Conservation (phyloP, 768 basidiomycete genomes). For the Russula griseocarnosa region DNA sequence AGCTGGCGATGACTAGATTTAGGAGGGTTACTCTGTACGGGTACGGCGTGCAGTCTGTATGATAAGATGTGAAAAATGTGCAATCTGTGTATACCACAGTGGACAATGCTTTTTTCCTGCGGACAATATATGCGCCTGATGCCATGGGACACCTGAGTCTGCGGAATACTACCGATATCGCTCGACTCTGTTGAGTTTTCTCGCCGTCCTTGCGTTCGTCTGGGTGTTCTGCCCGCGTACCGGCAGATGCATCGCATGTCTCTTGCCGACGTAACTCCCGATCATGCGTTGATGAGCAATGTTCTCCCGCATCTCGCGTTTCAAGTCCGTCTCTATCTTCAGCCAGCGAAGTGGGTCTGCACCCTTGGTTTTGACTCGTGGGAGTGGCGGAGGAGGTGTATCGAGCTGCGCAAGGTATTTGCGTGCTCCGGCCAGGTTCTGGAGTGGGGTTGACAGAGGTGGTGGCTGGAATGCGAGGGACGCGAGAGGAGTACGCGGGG, state of each 20-base stretch:
- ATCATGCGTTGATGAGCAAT: constrained; percentile 92
- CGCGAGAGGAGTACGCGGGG: constrained; percentile 67
- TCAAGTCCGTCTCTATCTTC: constrained; percentile 85
- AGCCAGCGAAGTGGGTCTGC: constrained; percentile 67
- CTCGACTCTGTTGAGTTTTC: constrained; percentile 82
- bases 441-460: constrained; percentile 38
- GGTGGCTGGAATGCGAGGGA: constrained; percentile 47
- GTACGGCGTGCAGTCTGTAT: neutral
- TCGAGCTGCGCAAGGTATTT: constrained; percentile 9
- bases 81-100: neutral
- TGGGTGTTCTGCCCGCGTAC: constrained; percentile 93
- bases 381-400: constrained; percentile 9
- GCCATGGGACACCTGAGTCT: neutral
- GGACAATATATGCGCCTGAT: neutral
- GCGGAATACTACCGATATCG: constrained; percentile 41
- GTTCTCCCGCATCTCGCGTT: constrained; percentile 78
- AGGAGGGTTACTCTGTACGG: neutral
- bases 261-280: constrained; percentile 87
- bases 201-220: constrained; percentile 86
- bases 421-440: constrained; percentile 31
- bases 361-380: constrained; percentile 24
- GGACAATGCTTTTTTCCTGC: too few relatives aligned
- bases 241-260: constrained; percentile 90
- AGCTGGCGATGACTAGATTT: constrained; percentile 75
- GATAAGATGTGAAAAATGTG: constrained; percentile 8